Evolutionary conservation across 2,329 filamentous ascomycete species (phyloP).

Genomic region (Eutypa lata): DNA sequence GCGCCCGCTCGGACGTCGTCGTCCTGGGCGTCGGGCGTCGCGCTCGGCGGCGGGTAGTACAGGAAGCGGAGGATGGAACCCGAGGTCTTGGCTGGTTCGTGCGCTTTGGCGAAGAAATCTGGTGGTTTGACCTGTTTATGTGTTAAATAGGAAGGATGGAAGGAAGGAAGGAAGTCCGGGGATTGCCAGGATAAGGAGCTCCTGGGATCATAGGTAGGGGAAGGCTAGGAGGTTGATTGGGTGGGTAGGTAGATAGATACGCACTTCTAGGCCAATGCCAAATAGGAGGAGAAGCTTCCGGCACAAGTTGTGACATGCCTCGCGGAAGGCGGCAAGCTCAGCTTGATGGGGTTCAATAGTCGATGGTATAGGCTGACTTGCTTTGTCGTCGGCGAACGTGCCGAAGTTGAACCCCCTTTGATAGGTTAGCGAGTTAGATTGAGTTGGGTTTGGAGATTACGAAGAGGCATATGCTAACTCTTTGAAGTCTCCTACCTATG

Average conservation of each 20-base stretch:
- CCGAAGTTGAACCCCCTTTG: constrained; percentile 92
- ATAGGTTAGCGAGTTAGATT: too few relatives aligned
- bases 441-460: too few relatives aligned
- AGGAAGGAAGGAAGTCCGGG: not conserved
- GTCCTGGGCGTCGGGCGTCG: constrained; percentile 38
- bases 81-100: constrained; percentile 44
- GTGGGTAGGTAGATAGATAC: too few relatives aligned
- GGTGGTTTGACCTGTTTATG: constrained; percentile 39
- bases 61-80: constrained; percentile 67
- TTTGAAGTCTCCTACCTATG: constrained; percentile 78
- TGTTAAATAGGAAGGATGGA: constrained; percentile 1
- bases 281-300: constrained; percentile 72
- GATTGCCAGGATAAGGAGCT: too few relatives aligned
- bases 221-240: too few relatives aligned
- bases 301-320: constrained; percentile 70
- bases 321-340: constrained; percentile 64
- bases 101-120: constrained; percentile 54
- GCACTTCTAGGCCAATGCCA: constrained; percentile 69
- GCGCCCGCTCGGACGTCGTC: constrained; percentile 81
- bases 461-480: constrained; percentile 63
- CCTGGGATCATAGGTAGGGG: not conserved
- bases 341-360: constrained; percentile 58
- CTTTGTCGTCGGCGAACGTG: constrained; percentile 65
- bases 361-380: constrained; percentile 73
- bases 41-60: constrained; percentile 60